These are phyloP conservation scores for Fragaria iinumae DNA, from an alignment of 306 rosid species.

Conservation along the genomic window DNA sequence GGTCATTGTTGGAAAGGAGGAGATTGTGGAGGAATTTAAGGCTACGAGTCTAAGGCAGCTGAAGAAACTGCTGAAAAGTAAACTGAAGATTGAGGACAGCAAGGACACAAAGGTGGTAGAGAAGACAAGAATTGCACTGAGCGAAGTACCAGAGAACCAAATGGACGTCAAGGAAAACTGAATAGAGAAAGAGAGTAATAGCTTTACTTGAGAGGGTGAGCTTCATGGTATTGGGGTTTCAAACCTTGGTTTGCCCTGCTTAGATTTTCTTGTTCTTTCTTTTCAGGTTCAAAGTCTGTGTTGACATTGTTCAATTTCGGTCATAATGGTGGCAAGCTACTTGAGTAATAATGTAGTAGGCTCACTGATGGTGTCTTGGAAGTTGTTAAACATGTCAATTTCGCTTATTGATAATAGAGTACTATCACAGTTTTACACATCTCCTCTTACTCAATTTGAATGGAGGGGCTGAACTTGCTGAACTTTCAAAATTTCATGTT, in stretches of 20 bases:
- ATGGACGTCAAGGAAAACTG: slow-evolving; percentile 25
- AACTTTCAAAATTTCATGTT: too few relatives aligned
- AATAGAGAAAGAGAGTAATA: neutral
- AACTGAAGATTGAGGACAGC: slow-evolving; percentile 14
- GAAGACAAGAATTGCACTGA: slow-evolving; percentile 67
- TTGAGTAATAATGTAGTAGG: slow-evolving; percentile 1
- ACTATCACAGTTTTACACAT: neutral
- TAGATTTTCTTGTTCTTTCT: neutral
- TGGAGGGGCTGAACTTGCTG: too few relatives aligned
- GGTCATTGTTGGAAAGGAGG: neutral
- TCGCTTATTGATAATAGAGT: neutral
- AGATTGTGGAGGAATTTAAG: neutral
- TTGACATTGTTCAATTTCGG: neutral
- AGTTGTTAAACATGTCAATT: neutral
- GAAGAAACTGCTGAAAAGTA: slow-evolving; percentile 38
- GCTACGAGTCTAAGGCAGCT: slow-evolving; percentile 49
- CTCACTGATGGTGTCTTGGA: neutral
- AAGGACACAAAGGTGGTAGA: slow-evolving; percentile 22
- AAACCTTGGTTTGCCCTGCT: slow-evolving; percentile 38
- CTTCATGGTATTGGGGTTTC: slow-evolving; percentile 6
- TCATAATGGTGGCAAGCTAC: neutral
- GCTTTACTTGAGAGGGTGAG: neutral
- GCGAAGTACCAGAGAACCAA: slow-evolving; percentile 54
- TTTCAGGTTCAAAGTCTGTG: neutral
- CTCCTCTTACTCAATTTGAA: too few relatives aligned